Percentiles rank a stretch among this genome's conserved stretches.
Conservation (phyloP, 2,329 filamentous ascomycete species). For the Pestalotiopsis sp. region DNA sequence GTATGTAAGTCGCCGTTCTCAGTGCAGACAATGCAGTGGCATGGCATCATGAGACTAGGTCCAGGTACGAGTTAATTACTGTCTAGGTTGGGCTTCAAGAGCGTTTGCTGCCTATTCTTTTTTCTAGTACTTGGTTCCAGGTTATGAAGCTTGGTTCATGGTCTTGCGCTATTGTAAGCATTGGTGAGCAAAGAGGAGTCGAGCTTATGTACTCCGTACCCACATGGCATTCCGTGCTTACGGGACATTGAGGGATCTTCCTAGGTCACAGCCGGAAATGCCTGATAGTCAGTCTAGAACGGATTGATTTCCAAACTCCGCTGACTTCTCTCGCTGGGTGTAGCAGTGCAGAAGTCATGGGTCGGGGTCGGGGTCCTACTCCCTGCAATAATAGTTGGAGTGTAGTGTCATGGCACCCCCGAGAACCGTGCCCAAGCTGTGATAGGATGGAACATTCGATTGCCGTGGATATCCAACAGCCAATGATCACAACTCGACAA, state of each 20-base stretch:
- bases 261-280: neutral
- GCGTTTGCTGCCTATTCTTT: neutral
- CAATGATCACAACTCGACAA: neutral
- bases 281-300: neutral
- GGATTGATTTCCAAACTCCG: no score
- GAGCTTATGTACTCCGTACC: no score
- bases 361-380: no score
- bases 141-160: neutral
- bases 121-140: neutral
- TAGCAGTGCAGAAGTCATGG: no score
- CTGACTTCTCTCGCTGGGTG: no score
- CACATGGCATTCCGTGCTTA: neutral
- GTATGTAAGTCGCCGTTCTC: neutral
- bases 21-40: neutral
- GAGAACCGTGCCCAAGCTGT: neutral
- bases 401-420: no score
- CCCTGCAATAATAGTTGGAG: no score
- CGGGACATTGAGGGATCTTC: neutral
- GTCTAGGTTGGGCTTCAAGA: no score
- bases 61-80: neutral
- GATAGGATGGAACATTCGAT: neutral
- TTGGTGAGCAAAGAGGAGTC: no score
- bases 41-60: neutral
- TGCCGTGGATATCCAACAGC: neutral
- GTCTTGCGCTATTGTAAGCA: no score